phyloP scores from a whole-genome alignment of 176 grass and related monocot species.

The Eleusine coracana region DNA sequence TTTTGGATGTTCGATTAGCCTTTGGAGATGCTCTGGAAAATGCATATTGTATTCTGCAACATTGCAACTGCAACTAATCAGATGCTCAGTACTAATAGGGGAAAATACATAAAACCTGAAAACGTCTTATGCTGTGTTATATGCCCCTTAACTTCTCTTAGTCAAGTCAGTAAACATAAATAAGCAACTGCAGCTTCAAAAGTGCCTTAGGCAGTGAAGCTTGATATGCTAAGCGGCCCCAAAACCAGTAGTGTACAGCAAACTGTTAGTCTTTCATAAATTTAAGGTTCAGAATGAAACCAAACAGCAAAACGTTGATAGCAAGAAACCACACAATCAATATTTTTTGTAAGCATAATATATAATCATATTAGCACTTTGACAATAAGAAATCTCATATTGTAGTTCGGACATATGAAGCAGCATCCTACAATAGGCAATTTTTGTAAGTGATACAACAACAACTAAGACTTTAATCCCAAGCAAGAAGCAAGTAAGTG shows the following conservation, averaged over 20 bases:
- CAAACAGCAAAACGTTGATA: not conserved
- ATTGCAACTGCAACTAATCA: conserved; percentile 19
- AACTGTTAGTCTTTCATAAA: not conserved
- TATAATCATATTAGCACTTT: not conserved
- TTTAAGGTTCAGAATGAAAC: too few species aligned
- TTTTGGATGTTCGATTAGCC: conserved; percentile 45
- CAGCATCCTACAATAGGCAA: not conserved
- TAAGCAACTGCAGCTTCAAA: conserved; percentile 21
- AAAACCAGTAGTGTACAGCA: not conserved
- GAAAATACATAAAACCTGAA: not conserved
- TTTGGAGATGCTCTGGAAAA: conserved; percentile 48
- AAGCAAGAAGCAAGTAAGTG: not conserved
- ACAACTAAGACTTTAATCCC: not conserved
- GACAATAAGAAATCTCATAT: conserved; percentile 14
- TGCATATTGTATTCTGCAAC: conserved; percentile 54
- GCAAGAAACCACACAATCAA: not conserved
- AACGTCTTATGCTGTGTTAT: not conserved
- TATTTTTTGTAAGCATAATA: not conserved
- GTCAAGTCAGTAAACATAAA: not conserved
- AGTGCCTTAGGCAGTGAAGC: conserved; percentile 2
- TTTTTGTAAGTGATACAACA: not conserved
- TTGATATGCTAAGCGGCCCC: conserved; percentile 8
- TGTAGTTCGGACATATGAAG: not conserved
- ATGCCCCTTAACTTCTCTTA: too few species aligned
- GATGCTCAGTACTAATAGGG: conserved; percentile 8